Base-by-base conservation (phyloP, 768 basidiomycete species). In the Tulasnella sp. region DNA sequence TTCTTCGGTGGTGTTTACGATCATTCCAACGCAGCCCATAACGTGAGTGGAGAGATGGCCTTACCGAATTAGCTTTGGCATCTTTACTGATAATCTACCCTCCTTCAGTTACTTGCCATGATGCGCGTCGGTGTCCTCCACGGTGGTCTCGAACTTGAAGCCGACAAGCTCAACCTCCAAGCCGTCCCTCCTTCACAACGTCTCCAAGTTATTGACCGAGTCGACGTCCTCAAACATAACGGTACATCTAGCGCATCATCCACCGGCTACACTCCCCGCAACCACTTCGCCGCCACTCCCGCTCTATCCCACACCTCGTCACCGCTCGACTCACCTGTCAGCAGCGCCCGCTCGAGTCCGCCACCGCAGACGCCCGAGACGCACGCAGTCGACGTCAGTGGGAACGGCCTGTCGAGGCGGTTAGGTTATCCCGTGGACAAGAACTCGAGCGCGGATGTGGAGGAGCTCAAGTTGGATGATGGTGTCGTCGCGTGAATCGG, bases 1-100 rank as follows among this genome's bases (percentile, higher is more conserved):
- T 96, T 95, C 78, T 93, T 95, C 67, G 93, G 93, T 63, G 88
- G 87, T 61, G 85, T 92, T 0, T 90, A 90, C 67, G 86, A 88
- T 65, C 89, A 91, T 67, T 88, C 86, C 29, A 91, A 91, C 68
- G 86, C 88, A 47, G 87, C 89, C 4, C 87, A 91, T 70, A 90
- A 91, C 67, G 83, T 85, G 67, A 38, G 83, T 72, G n/a, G n/a
- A n/a, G n/a, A n/a, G n/a, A n/a, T n/a, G n/a, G n/a, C n/a, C n/a
- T n/a, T n/a, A n/a, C n/a, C n/a, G n/a, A n/a, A n/a, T n/a, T n/a
- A n/a, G n/a, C n/a, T n/a, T n/a, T n/a, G n/a, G n/a, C n/a, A n/a
- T n/a, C n/a, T n/a, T 2, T 48, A 13, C 32, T 23, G 19, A 30
- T 41, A 32, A 8, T 29, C 17, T 51, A 19, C 44, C 50, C 29